Evolutionary conservation across 2,329 filamentous ascomycete genomes (phyloP).

Genomic region (Aspergillus sp.): DNA sequence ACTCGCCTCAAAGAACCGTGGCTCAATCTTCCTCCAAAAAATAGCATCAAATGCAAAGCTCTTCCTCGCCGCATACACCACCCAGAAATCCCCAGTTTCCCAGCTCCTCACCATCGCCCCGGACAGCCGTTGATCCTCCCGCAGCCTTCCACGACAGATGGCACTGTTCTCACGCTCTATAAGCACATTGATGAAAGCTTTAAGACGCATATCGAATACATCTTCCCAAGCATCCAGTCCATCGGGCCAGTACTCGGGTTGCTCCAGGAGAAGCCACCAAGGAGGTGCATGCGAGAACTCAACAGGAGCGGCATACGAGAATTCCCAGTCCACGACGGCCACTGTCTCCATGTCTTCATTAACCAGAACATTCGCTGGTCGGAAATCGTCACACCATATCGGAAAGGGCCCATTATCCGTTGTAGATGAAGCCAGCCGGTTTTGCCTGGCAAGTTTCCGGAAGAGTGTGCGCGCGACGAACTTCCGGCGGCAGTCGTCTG

Average conservation of each 20-base stretch:
- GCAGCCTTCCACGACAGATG: slow-evolving; percentile 6
- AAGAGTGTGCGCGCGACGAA: slow-evolving; percentile 20
- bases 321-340: slow-evolving; percentile 22
- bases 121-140: slow-evolving; percentile 14
- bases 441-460: slow-evolving; percentile 18
- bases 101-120: slow-evolving; percentile 6
- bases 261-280: slow-evolving; percentile 21
- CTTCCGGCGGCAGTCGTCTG: slow-evolving; percentile 21
- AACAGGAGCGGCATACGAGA: slow-evolving; percentile 18
- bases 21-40: slow-evolving; percentile 12
- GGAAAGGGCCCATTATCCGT: slow-evolving; percentile 24
- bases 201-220: slow-evolving; percentile 13
- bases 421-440: neutral
- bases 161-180: slow-evolving; percentile 11
- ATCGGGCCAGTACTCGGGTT: slow-evolving; percentile 18
- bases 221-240: slow-evolving; percentile 19
- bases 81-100: slow-evolving; percentile 14
- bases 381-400: slow-evolving; percentile 22
- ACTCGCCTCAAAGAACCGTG: slow-evolving; percentile 3
- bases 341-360: slow-evolving; percentile 9
- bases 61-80: slow-evolving; percentile 5
- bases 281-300: slow-evolving; percentile 18
- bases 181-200: slow-evolving; percentile 4
- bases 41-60: slow-evolving; percentile 16
- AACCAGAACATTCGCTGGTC: slow-evolving; percentile 15